Evolutionary conservation across 345 rosid genomes (phyloP), one percentile per base, ranked within the genome.

Genomic region (Turritis glabra): DNA sequence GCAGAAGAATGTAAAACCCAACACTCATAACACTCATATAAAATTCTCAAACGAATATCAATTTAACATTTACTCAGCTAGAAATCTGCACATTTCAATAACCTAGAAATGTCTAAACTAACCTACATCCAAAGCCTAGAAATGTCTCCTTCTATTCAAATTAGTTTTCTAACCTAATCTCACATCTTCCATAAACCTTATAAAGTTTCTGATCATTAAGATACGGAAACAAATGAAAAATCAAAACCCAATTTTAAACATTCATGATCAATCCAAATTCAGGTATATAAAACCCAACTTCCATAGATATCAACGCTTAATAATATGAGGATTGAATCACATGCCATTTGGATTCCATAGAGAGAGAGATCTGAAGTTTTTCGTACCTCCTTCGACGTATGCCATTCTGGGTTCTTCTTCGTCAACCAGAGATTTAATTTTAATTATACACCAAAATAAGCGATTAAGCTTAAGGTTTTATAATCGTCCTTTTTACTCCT

Each of bases 311-410:
- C 32, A 51, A 66, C 8, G 27, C 4, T 19, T 1, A 12, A 43
- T n/a, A n/a, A n/a, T n/a, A n/a, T n/a, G n/a, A n/a, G n/a, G n/a
- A n/a, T n/a, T n/a, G n/a, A n/a, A n/a, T n/a, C n/a, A n/a, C n/a
- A n/a, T n/a, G n/a, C n/a, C n/a, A n/a, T n/a, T n/a, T n/a, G n/a
- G n/a, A n/a, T n/a, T n/a, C n/a, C n/a, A n/a, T n/a, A n/a, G 32
- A 29, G 21, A 48, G 69, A 50, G 9, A 50, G 50, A 61, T 59
- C 67, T 59, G 35, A 18, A 18, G 5, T 4, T 47, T 37, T 3
- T 13, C 5, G 9, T 62, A 73, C 77, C 77, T 73, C 77, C 77
- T 73, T 73, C 77, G 8, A 73, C 77, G 70, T 73, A 73, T 5
- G 77, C 77, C 77, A 73, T 73, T 71, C 21, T 33, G 25, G 35